Evolutionary conservation across 1,139 yeast genomes (phyloP).

Genomic region (Pichia norvegensis): DNA sequence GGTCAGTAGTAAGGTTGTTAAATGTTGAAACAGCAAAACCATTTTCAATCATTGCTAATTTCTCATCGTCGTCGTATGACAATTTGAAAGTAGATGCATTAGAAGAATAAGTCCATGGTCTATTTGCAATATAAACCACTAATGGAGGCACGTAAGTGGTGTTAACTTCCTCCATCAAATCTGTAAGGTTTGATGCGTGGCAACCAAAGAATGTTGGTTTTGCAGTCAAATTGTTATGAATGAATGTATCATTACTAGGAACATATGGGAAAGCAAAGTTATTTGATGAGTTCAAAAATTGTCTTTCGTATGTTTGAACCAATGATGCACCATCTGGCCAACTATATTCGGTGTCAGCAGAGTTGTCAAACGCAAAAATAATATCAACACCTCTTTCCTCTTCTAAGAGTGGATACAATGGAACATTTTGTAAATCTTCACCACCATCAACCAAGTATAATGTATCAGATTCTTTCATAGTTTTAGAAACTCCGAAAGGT

Average conservation of each 20-base stretch:
- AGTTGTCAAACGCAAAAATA: conserved; percentile 75
- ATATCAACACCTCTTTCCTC: conserved; percentile 67
- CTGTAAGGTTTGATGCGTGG: conserved; percentile 57
- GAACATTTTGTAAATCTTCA: conserved; percentile 73
- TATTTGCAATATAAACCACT: conserved; percentile 71
- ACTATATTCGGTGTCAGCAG: conserved; percentile 60
- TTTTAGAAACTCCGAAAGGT: conserved; percentile 34
- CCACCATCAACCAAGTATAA: conserved; percentile 84
- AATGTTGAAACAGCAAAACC: conserved; percentile 77
- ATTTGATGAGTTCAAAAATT: conserved; percentile 50
- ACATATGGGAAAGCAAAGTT: conserved; percentile 75
- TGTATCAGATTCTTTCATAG: conserved; percentile 38
- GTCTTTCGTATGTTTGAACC: conserved; percentile 56
- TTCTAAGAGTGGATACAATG: conserved; percentile 69
- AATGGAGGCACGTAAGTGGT: conserved; percentile 52
- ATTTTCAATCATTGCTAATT: conserved; percentile 56
- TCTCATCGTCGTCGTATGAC: conserved; percentile 51
- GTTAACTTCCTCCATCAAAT: conserved; percentile 31
- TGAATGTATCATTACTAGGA: conserved; percentile 64
- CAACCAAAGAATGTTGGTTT: conserved; percentile 86
- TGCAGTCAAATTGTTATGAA: conserved; percentile 50
- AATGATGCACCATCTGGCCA: conserved; percentile 82
- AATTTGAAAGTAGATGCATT: conserved; percentile 70
- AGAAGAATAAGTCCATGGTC: conserved; percentile 58
- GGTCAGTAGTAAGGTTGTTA: conserved; percentile 63